A percentile compares a stretch with the other conserved stretches of the same genome.
Conservation (phyloP, 108 stramenopile genomes). For the Parietichytrium sp. region DNA sequence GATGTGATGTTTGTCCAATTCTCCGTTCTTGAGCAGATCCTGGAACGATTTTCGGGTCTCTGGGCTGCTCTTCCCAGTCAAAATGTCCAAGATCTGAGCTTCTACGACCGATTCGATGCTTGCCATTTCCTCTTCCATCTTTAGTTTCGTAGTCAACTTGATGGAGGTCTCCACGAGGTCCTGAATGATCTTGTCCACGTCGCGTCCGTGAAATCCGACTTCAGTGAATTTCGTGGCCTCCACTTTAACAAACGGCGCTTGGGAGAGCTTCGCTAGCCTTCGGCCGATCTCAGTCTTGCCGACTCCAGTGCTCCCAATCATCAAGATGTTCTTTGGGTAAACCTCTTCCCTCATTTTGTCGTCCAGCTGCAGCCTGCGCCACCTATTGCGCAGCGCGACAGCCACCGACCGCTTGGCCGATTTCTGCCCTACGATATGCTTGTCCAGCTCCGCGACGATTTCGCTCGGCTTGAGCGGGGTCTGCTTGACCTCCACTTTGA, state of each 20-base stretch:
- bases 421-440: constrained; percentile 87
- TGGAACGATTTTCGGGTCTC: constrained; percentile 72
- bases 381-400: constrained; percentile 96
- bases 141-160: constrained; percentile 78
- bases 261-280: constrained; percentile 88
- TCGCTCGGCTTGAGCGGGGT: constrained; percentile 33
- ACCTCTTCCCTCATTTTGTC: constrained; percentile 84
- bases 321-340: constrained; percentile 96
- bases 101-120: constrained; percentile 77
- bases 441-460: constrained; percentile 68
- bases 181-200: constrained; percentile 96
- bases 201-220: constrained; percentile 97
- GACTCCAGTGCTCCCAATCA: constrained; percentile 98
- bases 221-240: constrained; percentile 99
- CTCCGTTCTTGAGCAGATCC: constrained; percentile 78
- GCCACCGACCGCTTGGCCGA: constrained; percentile 97
- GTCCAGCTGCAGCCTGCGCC: constrained; percentile 87
- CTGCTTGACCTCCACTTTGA: constrained; percentile 16
- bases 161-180: constrained; percentile 95
- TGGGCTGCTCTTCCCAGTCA: constrained; percentile 68
- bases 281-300: constrained; percentile 98
- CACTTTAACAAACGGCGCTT: constrained; percentile 99
- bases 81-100: constrained; percentile 80
- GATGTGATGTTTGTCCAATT: constrained; percentile 82
- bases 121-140: constrained; percentile 71